These are phyloP conservation scores for Polyporus tsugae DNA, from an alignment of 1,284 basidiomycete genomes.

Conservation along the genomic window DNA sequence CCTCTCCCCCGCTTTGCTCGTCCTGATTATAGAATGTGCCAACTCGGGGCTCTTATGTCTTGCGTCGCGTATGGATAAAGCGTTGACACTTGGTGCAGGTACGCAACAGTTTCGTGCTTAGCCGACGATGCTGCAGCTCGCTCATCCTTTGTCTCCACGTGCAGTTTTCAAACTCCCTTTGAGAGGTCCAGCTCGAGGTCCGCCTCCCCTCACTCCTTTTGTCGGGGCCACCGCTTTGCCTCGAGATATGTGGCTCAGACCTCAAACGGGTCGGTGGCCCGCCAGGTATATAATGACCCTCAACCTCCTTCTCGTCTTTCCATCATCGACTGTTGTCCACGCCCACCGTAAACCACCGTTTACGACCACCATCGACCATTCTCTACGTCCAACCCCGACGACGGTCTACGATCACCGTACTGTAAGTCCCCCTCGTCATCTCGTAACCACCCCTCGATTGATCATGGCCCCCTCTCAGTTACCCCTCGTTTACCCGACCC, in stretches of 20 bases:
- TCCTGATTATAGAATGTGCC: background rate
- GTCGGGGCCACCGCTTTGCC: conserved; percentile 1
- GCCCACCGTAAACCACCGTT: background rate
- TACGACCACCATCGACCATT: background rate
- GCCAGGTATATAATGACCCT: background rate
- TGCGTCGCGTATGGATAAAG: background rate
- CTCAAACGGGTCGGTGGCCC: background rate
- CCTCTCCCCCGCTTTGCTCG: background rate
- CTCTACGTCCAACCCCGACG: background rate
- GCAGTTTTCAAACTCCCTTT: conserved; percentile 6
- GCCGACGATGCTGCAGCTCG: background rate
- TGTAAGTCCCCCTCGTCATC: conserved; percentile 4
- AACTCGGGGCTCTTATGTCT: background rate
- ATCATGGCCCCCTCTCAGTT: background rate
- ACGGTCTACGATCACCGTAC: background rate
- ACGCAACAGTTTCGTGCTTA: background rate
- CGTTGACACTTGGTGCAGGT: background rate
- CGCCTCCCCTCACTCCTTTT: background rate
- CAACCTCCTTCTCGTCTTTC: background rate
- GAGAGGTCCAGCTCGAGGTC: background rate
- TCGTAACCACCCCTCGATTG: background rate
- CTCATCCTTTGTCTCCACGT: conserved; percentile 7
- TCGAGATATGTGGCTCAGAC: background rate
- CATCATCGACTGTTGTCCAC: background rate
- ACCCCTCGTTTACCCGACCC: background rate